phyloP scores from a whole-genome alignment of 768 basidiomycete genomes.

The Termitomyces sp. region DNA sequence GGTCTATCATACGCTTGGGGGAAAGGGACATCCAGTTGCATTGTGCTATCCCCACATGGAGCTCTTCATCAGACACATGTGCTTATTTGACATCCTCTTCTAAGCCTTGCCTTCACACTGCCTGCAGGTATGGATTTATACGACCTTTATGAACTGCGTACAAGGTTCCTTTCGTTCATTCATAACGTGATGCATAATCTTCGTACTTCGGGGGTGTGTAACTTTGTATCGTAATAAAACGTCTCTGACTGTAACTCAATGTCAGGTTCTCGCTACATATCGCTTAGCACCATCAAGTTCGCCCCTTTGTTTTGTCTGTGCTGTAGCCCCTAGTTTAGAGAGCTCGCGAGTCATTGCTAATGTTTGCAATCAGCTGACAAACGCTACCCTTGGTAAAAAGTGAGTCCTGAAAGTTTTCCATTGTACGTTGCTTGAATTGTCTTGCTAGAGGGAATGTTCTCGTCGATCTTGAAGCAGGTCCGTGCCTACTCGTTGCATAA shows the following conservation, averaged over 20 bases:
- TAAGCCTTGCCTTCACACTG: not conserved
- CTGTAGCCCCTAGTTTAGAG: conserved; percentile 37
- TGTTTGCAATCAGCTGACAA: conserved; percentile 41
- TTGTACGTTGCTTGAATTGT: not conserved
- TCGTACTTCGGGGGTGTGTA: conserved; percentile 53
- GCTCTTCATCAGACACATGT: conserved; percentile 54
- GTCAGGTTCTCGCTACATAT: conserved; percentile 58
- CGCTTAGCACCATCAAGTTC: conserved; percentile 57
- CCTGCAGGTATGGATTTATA: conserved; percentile 55
- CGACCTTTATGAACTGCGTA: conserved; percentile 61
- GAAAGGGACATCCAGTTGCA: conserved; percentile 46
- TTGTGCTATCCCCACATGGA: conserved; percentile 68
- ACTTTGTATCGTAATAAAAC: not conserved
- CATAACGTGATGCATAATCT: conserved; percentile 59
- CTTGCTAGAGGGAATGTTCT: conserved; percentile 20
- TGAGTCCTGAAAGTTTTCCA: conserved; percentile 13
- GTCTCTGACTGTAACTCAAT: not conserved
- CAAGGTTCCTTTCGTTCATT: conserved; percentile 56
- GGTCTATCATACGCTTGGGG: conserved; percentile 44
- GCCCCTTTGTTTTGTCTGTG: conserved; percentile 54
- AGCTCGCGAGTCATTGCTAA: conserved; percentile 34
- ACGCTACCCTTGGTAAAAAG: conserved; percentile 36
- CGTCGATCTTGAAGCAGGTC: conserved; percentile 45
- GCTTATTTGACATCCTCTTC: conserved; percentile 17
- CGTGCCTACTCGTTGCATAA: conserved; percentile 52